Base-by-base conservation (phyloP, 73 alveolate genomes). In the Paraurostyla sp. region DNA sequence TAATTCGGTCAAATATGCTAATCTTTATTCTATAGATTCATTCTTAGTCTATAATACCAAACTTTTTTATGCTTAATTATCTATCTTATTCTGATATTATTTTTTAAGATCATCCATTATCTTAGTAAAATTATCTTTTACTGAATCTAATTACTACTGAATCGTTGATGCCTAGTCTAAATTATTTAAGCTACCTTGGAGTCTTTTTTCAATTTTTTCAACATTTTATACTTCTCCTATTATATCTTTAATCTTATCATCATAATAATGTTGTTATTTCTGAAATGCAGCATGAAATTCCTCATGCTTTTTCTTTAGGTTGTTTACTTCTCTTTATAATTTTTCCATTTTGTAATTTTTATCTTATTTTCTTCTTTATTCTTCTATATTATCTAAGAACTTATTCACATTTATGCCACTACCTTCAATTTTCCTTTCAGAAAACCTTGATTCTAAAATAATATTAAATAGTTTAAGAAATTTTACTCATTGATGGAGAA, bases 121-220 rank as follows among this genome's bases (percentile, higher is more conserved):
- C 73, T 59, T 59, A 27, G 57, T 29, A 22, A 81, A 35, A 11
- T 36, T 33, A 9, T 59, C 56, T 35, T 58, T 58, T 35, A 75
- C 68, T 25, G 45, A 36, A 13, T 81, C 82, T 7, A 81, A 57
- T 59, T 50, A 23, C 52, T 33, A 49, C 41, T 59, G 30, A 13
- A 60, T 7, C 16, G 13, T 29, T 3, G 15, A 11, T 9, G 32
- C 25, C 25, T 60, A 27, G 3, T 60, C 78, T 30, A 60, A 13
- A 3, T 60, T 29, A 9, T 9, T 13, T 50, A 60, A 29, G 4
- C 25, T 27, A 13, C 35, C 25, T 30, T 42, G 46, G 23, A 51
- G 36, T 27, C 71, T 56, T 15, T 51, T 81, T 18, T 81, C 91
- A 15, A 81, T 35, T 59, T 75, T 42, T 59, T 81, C 91, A 35